Percentiles rank a stretch among this genome's conserved stretches.
Conservation (phyloP, 768 basidiomycete species). For the Mycena polygramma region DNA sequence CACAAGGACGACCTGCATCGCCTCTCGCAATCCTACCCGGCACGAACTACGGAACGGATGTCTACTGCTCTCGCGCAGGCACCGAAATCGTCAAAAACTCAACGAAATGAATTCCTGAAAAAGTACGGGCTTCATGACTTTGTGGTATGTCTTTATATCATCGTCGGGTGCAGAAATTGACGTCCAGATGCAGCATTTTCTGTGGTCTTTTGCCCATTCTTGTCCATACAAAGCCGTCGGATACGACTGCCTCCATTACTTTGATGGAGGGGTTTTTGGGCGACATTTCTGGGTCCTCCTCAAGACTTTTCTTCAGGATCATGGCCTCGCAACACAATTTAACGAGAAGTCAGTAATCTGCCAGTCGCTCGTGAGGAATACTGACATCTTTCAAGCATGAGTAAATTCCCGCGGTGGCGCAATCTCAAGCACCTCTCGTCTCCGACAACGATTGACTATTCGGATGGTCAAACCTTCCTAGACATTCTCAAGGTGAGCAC, state of each 20-base stretch:
- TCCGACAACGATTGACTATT: not conserved
- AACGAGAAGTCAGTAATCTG: not conserved
- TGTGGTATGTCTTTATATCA: not conserved
- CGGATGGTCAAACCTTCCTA: not conserved
- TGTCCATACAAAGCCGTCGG: constrained; percentile 19
- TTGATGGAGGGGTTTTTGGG: constrained; percentile 22
- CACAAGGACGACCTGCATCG: constrained; percentile 4
- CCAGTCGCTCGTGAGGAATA: not conserved
- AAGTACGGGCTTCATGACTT: constrained; percentile 21
- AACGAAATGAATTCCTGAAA: not conserved
- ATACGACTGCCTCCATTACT: constrained; percentile 26
- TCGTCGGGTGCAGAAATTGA: not conserved
- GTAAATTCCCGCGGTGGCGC: not conserved
- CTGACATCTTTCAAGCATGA: not conserved
- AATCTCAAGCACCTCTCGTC: not conserved
- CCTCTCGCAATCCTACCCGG: not conserved
- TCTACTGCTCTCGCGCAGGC: no score
- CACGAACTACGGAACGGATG: not conserved
- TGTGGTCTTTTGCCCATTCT: constrained; percentile 23
- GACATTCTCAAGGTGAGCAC: not conserved
- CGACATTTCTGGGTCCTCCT: constrained; percentile 24
- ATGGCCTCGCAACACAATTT: constrained; percentile 1
- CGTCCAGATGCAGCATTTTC: constrained; percentile 10
- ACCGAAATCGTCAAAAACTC: constrained; percentile 1
- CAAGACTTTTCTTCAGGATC: not conserved